Evolutionary conservation across 805 yeast species (phyloP), one percentile per base, ranked within the genome.

Genomic region (Teunomyces pallodes): DNA sequence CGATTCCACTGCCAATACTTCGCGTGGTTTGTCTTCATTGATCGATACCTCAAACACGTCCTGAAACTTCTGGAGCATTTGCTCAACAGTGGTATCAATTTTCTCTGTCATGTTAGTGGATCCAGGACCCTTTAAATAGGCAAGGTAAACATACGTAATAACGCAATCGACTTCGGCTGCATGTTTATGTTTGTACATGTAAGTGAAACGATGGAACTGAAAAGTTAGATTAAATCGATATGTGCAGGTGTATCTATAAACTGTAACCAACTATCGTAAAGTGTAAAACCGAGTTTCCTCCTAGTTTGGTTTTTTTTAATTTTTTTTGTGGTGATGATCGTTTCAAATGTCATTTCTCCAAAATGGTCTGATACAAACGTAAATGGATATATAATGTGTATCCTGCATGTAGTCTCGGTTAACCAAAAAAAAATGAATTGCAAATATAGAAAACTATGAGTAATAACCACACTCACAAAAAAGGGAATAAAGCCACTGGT

Each of bases 71-170:
- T 72, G 76, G 28, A 80, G 69, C 35, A 81, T 64, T 49, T 75
- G 76, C 52, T 78, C 82, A 13, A 80, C 70, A 46, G 75, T 77
- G 26, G 75, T 60, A 48, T 81, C 84, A 20, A 81, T 74, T 50
- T 74, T 77, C 48, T 79, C 80, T 75, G 43, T 3, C 1, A 20
- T 4, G 58, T 48, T 65, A 69, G 70, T 47, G 47, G 49, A 63
- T 20, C 24, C 24, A 20, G 6, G 6, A 4, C 24, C 6, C 58
- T 27, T 59, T 59, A 5, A 64, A 30, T 39, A n/a, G 13, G 17
- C 14, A 30, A 9, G 10, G 24, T 38, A 31, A 14, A 62, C 72
- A 32, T 64, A 70, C 75, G 66, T 28, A 75, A 64, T 12, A 75
- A 61, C 1, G 74, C 61, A 16, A 72, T 64, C 10, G 78, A 68